These are phyloP conservation scores for Helianthus annuus DNA, from an alignment of 129 eudicot genomes.

Conservation along the genomic window DNA sequence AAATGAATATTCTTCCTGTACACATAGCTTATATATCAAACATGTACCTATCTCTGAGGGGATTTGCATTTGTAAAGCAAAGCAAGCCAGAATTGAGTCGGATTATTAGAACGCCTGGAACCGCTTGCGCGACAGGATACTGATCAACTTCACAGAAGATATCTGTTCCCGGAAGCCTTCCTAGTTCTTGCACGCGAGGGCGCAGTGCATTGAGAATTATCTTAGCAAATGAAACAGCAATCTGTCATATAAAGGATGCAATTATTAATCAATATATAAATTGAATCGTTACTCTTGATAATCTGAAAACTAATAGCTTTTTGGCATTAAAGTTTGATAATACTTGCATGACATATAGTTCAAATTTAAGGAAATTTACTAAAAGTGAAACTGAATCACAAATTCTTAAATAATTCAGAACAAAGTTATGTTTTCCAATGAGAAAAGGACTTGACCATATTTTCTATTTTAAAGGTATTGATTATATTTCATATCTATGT, in stretches of 20 bases:
- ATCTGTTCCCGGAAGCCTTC: slow-evolving; percentile 75
- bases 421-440: background rate
- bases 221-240: slow-evolving; percentile 75
- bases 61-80: slow-evolving; percentile 85
- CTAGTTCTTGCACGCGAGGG: slow-evolving; percentile 67
- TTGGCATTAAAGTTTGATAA: background rate
- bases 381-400: background rate
- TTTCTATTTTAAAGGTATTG: background rate
- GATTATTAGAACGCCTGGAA: slow-evolving; percentile 64
- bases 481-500: background rate
- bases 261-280: background rate
- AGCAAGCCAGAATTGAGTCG: slow-evolving; percentile 79
- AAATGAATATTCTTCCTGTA: background rate
- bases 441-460: slow-evolving; percentile 16
- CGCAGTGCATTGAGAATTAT: slow-evolving; percentile 55
- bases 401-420: background rate
- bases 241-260: slow-evolving; percentile 36
- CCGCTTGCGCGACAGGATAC: slow-evolving; percentile 64
- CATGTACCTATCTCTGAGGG: slow-evolving; percentile 76
- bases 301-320: background rate
- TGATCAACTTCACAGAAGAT: slow-evolving; percentile 70
- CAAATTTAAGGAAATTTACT: too few relatives aligned
- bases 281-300: background rate
- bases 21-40: background rate
- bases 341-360: background rate